Conservation (phyloP, 768 basidiomycete species). For the Mycena epipterygia region DNA sequence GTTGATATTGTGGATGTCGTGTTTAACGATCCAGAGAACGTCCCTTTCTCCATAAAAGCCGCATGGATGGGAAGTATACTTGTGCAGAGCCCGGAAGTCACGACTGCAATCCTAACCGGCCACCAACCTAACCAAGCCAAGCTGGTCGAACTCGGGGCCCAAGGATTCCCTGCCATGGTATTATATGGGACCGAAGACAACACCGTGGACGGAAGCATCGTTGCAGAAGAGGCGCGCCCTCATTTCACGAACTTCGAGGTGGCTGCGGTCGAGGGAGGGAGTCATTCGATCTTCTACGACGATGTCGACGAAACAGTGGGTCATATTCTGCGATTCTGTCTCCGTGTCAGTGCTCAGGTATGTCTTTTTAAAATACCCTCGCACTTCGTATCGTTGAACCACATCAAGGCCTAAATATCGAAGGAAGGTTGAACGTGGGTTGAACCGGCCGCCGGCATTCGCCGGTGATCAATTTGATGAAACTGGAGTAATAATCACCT, state of each 20-base stretch:
- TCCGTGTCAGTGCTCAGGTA: slow-evolving; percentile 22
- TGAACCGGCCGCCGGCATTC: neutral
- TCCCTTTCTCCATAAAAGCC: slow-evolving; percentile 20
- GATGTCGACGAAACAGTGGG: slow-evolving; percentile 26
- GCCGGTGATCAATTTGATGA: neutral
- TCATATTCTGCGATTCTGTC: slow-evolving; percentile 26
- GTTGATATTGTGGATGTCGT: slow-evolving; percentile 19
- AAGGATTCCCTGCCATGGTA: slow-evolving; percentile 32
- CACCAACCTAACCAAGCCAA: slow-evolving; percentile 24
- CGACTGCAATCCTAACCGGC: neutral
- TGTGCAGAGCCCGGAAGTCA: neutral
- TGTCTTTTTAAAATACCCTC: neutral
- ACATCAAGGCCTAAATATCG: neutral
- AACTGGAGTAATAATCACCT: too few relatives aligned
- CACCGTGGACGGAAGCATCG: slow-evolving; percentile 25
- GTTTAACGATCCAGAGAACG: slow-evolving; percentile 14
- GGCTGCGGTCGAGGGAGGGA: slow-evolving; percentile 25
- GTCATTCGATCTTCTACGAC: slow-evolving; percentile 34
- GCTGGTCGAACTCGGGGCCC: slow-evolving; percentile 12
- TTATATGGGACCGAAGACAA: slow-evolving; percentile 31
- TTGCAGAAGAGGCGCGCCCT: slow-evolving; percentile 13
- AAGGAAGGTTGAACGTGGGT: neutral
- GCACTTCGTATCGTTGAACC: neutral
- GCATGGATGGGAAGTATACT: slow-evolving; percentile 30
- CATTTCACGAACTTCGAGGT: slow-evolving; percentile 31